These are phyloP conservation scores for Multifurca ochricompacta DNA, from an alignment of 768 basidiomycete genomes.

Conservation along the genomic window DNA sequence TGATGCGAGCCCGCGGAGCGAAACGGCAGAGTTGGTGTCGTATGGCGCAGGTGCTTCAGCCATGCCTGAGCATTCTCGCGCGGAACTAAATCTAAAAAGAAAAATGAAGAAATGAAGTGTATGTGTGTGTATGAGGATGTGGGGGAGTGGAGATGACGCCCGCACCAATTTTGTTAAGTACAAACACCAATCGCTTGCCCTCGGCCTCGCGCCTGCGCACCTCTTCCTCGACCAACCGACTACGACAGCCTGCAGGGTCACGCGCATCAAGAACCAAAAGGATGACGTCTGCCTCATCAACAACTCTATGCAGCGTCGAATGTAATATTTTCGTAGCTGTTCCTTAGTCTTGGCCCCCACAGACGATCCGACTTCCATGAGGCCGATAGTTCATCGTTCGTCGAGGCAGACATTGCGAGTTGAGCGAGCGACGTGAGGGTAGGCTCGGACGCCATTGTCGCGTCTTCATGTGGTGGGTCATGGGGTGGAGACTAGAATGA, in stretches of 20 bases:
- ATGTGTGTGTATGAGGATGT: no score
- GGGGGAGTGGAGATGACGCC: slow-evolving; percentile 6
- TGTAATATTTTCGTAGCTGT: slow-evolving; percentile 63
- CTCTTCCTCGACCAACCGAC: slow-evolving; percentile 89
- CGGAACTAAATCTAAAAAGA: slow-evolving; percentile 72
- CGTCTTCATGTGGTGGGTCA: slow-evolving; percentile 37
- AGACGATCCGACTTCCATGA: slow-evolving; percentile 23
- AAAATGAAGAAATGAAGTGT: background rate
- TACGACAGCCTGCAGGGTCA: slow-evolving; percentile 91
- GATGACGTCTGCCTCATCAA: slow-evolving; percentile 88
- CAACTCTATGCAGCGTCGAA: slow-evolving; percentile 85
- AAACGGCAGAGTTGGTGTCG: slow-evolving; percentile 90
- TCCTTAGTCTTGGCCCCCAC: slow-evolving; percentile 48
- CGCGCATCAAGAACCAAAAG: slow-evolving; percentile 88
- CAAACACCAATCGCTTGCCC: slow-evolving; percentile 88
- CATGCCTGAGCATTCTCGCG: slow-evolving; percentile 81
- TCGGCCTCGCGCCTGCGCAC: slow-evolving; percentile 77
- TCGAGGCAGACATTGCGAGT: slow-evolving; percentile 33
- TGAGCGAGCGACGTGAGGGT: slow-evolving; percentile 54
- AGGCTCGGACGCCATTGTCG: slow-evolving; percentile 67
- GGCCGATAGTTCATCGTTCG: slow-evolving; percentile 30
- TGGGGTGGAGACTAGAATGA: slow-evolving; percentile 8
- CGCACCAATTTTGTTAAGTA: slow-evolving; percentile 95
- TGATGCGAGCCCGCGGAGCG: slow-evolving; percentile 70
- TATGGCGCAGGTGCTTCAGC: slow-evolving; percentile 86